Evolutionary conservation across 1,284 basidiomycete species (phyloP).

Genomic region (Boletus smithii): DNA sequence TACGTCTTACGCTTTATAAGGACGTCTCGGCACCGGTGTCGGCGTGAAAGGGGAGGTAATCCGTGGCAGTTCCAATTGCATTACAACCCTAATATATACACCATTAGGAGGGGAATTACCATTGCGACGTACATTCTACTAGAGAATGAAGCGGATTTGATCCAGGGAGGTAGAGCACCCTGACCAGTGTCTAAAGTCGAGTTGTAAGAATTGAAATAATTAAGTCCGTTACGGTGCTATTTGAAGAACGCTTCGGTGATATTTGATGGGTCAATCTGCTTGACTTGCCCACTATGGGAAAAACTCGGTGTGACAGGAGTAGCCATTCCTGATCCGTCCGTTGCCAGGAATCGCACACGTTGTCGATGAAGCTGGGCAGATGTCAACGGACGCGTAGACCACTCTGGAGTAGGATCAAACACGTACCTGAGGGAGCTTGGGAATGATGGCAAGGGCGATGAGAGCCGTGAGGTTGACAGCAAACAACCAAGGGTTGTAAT

Average conservation of each 20-base stretch:
- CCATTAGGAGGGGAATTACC: constrained; percentile 32
- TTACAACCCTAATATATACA: constrained; percentile 37
- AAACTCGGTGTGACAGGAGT: constrained; percentile 62
- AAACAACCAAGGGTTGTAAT: constrained; percentile 91
- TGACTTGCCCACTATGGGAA: constrained; percentile 33
- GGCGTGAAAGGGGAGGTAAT: constrained; percentile 17
- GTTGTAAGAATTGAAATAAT: constrained; percentile 9
- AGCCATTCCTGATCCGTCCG: constrained; percentile 56
- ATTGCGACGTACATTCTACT: constrained; percentile 20
- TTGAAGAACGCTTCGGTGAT: constrained; percentile 40
- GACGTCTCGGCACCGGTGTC: constrained; percentile 32
- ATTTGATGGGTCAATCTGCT: constrained; percentile 22
- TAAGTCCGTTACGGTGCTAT: constrained; percentile 18
- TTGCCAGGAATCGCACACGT: constrained; percentile 69
- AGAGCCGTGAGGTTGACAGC: constrained; percentile 87
- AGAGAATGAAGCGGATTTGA: constrained; percentile 14
- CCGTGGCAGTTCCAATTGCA: constrained; percentile 18
- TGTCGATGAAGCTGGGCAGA: constrained; percentile 67
- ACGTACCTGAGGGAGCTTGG: constrained; percentile 88
- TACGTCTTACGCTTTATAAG: constrained; percentile 72
- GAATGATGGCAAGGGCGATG: constrained; percentile 76
- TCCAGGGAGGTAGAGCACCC: constrained; percentile 12
- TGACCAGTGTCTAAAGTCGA: constrained; percentile 20
- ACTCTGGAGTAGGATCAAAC: not conserved
- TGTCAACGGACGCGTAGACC: constrained; percentile 18